Evolutionary conservation across 2,329 filamentous ascomycete genomes (phyloP).

Genomic region (Dryadomyces quercivorus): DNA sequence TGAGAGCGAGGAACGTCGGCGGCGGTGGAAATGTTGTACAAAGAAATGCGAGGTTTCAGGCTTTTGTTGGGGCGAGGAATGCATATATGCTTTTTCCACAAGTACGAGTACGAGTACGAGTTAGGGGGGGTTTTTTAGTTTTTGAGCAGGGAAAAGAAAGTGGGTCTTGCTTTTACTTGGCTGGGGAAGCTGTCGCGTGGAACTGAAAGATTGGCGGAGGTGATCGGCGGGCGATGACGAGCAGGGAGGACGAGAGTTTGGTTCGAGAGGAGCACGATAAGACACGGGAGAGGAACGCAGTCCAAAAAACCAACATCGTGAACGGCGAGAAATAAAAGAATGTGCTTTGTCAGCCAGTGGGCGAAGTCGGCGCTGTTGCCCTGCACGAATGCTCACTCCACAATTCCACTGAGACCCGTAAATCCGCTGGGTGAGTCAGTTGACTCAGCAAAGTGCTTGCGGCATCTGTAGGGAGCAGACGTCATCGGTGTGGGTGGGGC

Average conservation of each 20-base stretch:
- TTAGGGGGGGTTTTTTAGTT: neutral
- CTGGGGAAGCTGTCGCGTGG: neutral
- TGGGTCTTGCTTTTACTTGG: neutral
- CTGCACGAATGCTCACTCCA: no score
- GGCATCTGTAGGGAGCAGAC: neutral
- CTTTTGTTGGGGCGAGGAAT: conserved; percentile 3
- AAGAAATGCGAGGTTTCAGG: neutral
- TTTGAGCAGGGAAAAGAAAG: neutral
- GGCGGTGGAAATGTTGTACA: conserved; percentile 1
- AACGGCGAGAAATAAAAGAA: no score
- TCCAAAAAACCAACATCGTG: no score
- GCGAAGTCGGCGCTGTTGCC: no score
- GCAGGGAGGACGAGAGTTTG: neutral
- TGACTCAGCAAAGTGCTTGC: neutral
- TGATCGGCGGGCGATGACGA: neutral
- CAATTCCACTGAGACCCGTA: no score
- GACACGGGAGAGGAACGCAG: neutral
- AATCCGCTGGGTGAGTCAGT: neutral
- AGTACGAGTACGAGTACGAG: neutral
- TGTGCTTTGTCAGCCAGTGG: no score
- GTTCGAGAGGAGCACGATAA: neutral
- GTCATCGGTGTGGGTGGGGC: neutral
- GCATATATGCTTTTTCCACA: neutral
- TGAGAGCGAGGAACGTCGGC: neutral
- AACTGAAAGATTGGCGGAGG: neutral